phyloP scores from a whole-genome alignment of 179 eudicot genomes.

The Vitellaria paradoxa region DNA sequence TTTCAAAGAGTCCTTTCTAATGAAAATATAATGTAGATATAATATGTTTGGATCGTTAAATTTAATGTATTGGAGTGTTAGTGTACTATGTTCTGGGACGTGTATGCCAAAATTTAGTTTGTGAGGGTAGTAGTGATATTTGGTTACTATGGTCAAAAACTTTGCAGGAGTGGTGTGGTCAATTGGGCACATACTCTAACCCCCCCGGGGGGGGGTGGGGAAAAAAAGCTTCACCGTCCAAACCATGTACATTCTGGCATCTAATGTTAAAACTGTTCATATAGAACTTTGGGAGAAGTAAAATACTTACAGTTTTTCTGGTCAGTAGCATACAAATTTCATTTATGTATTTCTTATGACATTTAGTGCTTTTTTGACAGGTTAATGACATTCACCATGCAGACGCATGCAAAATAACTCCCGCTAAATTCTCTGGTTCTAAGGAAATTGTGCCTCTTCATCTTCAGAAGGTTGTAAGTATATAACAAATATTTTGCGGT shows the following conservation, averaged over 20 bases:
- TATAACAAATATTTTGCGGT: not conserved
- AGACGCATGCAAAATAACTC: slow-evolving; percentile 85
- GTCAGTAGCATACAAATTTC: not conserved
- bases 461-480: slow-evolving; percentile 51
- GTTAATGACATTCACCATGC: slow-evolving; percentile 73
- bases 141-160: not conserved
- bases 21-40: no score
- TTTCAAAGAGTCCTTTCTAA: no score
- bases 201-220: no score
- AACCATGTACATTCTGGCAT: not conserved
- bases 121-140: no score
- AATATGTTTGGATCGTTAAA: no score
- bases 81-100: no score
- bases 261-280: not conserved
- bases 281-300: not conserved
- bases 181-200: not conserved
- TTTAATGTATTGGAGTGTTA: no score
- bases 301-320: not conserved
- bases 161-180: not conserved
- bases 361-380: slow-evolving; percentile 36
- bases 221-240: not conserved
- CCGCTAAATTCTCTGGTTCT: slow-evolving; percentile 89
- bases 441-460: slow-evolving; percentile 87
- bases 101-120: no score
- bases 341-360: not conserved